These are phyloP conservation scores for Aspergillus saccharolyticus DNA, from an alignment of 495 filamentous ascomycete genomes.

Conservation along the genomic window DNA sequence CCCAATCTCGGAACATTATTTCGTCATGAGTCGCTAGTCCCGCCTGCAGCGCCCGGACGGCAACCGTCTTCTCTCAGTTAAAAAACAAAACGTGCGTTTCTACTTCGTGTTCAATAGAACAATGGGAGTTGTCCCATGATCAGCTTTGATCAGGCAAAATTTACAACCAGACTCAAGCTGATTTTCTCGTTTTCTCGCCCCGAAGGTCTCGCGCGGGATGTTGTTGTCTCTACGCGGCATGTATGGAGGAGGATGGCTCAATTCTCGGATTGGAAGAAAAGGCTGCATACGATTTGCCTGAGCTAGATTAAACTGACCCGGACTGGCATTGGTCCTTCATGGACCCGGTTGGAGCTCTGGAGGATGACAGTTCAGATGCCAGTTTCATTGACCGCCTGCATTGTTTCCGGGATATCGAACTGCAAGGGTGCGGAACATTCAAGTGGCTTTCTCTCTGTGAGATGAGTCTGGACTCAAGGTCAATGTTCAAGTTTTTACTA, in stretches of 20 bases:
- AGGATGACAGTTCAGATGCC: neutral
- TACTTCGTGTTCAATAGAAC: too few relatives aligned
- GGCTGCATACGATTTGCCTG: neutral
- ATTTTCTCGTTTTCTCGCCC: too few relatives aligned
- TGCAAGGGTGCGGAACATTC: constrained; percentile 4
- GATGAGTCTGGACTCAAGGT: constrained; percentile 3
- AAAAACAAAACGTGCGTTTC: too few relatives aligned
- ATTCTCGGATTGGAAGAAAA: too few relatives aligned
- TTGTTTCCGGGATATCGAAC: neutral
- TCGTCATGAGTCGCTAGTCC: constrained; percentile 4
- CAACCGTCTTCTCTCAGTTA: neutral
- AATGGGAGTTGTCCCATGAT: too few relatives aligned
- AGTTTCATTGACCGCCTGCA: neutral
- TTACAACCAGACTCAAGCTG: too few relatives aligned
- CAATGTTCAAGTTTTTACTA: too few relatives aligned
- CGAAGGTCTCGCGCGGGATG: too few relatives aligned
- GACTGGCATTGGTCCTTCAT: neutral
- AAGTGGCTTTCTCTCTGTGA: neutral
- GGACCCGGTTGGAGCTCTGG: neutral
- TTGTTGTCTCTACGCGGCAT: too few relatives aligned
- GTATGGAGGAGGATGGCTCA: too few relatives aligned
- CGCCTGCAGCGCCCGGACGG: constrained; percentile 1
- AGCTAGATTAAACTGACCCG: neutral
- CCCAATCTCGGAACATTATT: constrained; percentile 1
- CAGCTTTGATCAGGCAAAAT: too few relatives aligned